Percentiles rank a stretch among this genome's conserved stretches.
phyloP scores from a whole-genome alignment of 176 grass and related monocot genomes.

The Eragrostis curvula region DNA sequence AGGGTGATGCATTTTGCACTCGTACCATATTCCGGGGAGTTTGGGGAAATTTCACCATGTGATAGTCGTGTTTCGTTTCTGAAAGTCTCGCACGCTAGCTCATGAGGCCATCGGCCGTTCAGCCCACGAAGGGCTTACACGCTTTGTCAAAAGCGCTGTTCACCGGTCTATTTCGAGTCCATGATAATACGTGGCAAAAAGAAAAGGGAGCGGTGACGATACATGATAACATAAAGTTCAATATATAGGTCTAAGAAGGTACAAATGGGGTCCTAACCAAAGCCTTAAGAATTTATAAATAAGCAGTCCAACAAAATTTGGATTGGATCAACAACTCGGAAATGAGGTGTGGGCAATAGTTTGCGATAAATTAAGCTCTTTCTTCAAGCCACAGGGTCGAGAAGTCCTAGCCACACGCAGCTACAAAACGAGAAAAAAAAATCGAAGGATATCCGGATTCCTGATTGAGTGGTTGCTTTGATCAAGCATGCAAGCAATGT shows the following conservation, averaged over 20 bases:
- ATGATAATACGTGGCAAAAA: not conserved
- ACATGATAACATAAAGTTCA: not conserved
- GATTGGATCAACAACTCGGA: slow-evolving; percentile 45
- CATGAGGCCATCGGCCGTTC: not conserved
- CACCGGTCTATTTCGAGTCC: not conserved
- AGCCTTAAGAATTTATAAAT: not conserved
- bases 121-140: not conserved
- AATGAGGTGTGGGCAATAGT: slow-evolving; percentile 1
- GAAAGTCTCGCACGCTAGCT: not conserved
- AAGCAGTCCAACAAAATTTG: not conserved
- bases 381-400: not conserved
- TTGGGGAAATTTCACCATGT: not conserved
- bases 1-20: not conserved
- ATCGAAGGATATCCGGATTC: not conserved
- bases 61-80: not conserved
- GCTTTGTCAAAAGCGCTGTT: not conserved
- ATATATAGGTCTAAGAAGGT: not conserved
- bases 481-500: not conserved
- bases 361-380: not conserved
- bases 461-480: not conserved
- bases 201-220: not conserved
- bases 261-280: not conserved
- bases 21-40: too few species aligned
- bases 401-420: not conserved
- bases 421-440: not conserved